phyloP scores from a whole-genome alignment of 495 filamentous ascomycete genomes.

The Neurospora tetrasperma region DNA sequence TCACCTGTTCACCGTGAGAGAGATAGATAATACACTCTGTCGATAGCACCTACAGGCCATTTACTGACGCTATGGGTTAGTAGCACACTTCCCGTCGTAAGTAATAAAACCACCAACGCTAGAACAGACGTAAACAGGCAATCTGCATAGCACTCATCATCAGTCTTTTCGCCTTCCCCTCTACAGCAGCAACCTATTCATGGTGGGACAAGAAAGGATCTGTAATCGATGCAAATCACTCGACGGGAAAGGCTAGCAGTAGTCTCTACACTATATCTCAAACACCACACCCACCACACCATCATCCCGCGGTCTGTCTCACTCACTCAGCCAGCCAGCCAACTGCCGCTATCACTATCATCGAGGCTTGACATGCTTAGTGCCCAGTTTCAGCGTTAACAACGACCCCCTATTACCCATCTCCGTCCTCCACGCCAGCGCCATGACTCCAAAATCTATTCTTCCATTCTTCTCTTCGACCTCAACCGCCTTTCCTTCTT shows the following conservation, averaged over 20 bases:
- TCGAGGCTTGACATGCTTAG: slow-evolving; percentile 21
- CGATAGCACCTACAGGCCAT: not conserved
- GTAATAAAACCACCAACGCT: not conserved
- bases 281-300: not conserved
- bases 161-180: not conserved
- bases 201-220: not conserved
- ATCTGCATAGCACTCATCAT: not conserved
- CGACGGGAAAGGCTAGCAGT: not conserved
- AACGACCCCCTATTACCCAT: slow-evolving; percentile 87
- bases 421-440: slow-evolving; percentile 75
- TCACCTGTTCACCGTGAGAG: not conserved
- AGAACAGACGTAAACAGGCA: not conserved
- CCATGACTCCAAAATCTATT: slow-evolving; percentile 67
- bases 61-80: not conserved
- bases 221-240: not conserved
- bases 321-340: not conserved
- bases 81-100: not conserved
- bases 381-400: slow-evolving; percentile 73
- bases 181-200: not conserved
- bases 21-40: not conserved
- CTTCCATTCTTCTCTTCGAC: slow-evolving; percentile 44
- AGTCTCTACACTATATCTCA: not conserved
- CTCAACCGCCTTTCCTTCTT: slow-evolving; percentile 28
- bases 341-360: not conserved
- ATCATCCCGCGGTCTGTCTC: not conserved